Percentiles rank a stretch among this genome's conserved stretches.
These are phyloP conservation scores for Nematodospora valgi DNA, from an alignment of 805 yeast genomes.

Conservation along the genomic window DNA sequence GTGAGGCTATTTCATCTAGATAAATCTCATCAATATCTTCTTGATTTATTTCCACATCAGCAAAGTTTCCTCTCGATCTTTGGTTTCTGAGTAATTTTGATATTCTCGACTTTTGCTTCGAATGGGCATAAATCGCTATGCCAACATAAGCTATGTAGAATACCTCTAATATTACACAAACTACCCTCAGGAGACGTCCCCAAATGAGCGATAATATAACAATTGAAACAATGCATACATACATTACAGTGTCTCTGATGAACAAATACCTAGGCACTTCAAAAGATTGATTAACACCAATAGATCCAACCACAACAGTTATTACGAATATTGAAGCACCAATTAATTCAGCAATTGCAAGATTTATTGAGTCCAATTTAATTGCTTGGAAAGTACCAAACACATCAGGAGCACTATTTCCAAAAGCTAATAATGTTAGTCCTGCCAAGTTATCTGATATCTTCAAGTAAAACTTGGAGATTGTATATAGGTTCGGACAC, in stretches of 20 bases:
- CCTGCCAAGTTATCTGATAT: constrained; percentile 81
- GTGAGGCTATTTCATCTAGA: constrained; percentile 16
- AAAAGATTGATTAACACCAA: constrained; percentile 67
- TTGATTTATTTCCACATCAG: constrained; percentile 2
- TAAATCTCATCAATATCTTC: constrained; percentile 17
- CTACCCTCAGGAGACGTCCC: constrained; percentile 51
- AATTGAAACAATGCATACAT: constrained; percentile 47
- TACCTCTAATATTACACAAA: constrained; percentile 54
- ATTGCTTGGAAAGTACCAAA: constrained; percentile 82
- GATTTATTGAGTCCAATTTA: constrained; percentile 61
- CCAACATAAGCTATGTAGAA: constrained; percentile 59
- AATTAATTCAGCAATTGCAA: constrained; percentile 86
- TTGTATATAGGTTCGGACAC: constrained; percentile 70
- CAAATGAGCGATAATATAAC: constrained; percentile 52
- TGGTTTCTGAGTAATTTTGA: constrained; percentile 15
- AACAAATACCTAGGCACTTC: constrained; percentile 52
- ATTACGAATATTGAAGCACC: constrained; percentile 87
- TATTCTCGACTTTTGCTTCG: constrained; percentile 14
- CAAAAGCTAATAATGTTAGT: constrained; percentile 81
- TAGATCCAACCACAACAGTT: constrained; percentile 75
- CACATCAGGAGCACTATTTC: constrained; percentile 91
- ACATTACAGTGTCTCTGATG: constrained; percentile 58
- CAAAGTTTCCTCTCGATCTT: constrained; percentile 21
- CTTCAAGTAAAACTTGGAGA: constrained; percentile 53
- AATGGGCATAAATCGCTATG: constrained; percentile 34